These are phyloP conservation scores for Lepidopterella palustris DNA, from an alignment of 495 filamentous ascomycete genomes.

Conservation along the genomic window DNA sequence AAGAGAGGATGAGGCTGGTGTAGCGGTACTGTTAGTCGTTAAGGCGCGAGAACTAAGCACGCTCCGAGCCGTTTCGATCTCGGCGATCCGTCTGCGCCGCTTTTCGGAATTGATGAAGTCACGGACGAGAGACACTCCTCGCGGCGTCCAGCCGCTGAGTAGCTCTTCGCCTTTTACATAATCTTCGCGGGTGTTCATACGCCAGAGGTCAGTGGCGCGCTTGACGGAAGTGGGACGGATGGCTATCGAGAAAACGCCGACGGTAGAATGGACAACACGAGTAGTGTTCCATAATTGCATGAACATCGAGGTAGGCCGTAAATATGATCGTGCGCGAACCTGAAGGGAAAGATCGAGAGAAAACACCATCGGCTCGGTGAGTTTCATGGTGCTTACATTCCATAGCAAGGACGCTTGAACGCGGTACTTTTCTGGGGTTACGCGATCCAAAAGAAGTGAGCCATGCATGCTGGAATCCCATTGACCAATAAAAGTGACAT, in stretches of 20 bases:
- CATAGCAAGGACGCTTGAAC: slow-evolving; percentile 82
- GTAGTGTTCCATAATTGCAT: slow-evolving; percentile 78
- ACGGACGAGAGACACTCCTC: slow-evolving; percentile 77
- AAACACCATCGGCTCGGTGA: slow-evolving; percentile 78
- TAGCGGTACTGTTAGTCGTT: not conserved
- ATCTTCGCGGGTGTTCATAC: slow-evolving; percentile 89
- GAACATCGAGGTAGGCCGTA: slow-evolving; percentile 79
- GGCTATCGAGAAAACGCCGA: slow-evolving; percentile 74
- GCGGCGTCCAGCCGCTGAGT: slow-evolving; percentile 74
- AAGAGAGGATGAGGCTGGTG: not conserved
- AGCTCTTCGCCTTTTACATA: slow-evolving; percentile 93
- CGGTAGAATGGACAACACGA: slow-evolving; percentile 78
- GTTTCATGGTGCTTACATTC: slow-evolving; percentile 71
- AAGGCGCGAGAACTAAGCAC: slow-evolving; percentile 47
- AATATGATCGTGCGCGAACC: slow-evolving; percentile 74
- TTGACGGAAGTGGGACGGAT: slow-evolving; percentile 86
- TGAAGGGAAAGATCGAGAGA: slow-evolving; percentile 72
- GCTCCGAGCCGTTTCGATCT: slow-evolving; percentile 72
- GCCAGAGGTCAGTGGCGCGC: slow-evolving; percentile 86
- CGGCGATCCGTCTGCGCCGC: slow-evolving; percentile 61
- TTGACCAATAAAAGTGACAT: slow-evolving; percentile 75
- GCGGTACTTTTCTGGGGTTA: slow-evolving; percentile 82
- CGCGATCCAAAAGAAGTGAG: slow-evolving; percentile 81
- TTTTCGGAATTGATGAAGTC: slow-evolving; percentile 71
- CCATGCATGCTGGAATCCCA: slow-evolving; percentile 95